These are phyloP conservation scores for Fomitiporia mediterranea DNA, from an alignment of 1,284 basidiomycete genomes.

Conservation along the genomic window DNA sequence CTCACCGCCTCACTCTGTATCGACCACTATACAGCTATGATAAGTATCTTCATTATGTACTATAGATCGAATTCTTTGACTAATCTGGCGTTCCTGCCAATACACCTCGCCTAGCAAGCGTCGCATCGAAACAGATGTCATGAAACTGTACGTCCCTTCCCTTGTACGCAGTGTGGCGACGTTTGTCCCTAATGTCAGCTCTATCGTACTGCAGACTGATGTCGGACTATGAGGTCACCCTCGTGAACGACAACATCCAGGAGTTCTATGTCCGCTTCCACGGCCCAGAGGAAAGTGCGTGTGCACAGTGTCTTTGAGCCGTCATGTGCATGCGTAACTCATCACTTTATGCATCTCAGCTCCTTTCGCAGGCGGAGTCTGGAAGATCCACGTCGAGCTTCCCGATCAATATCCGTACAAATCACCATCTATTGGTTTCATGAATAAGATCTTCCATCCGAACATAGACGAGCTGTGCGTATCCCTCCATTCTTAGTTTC, in stretches of 20 bases:
- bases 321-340: background rate
- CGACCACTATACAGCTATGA: background rate
- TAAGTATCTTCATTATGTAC: constrained; percentile 3
- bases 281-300: constrained; percentile 90
- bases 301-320: constrained; percentile 1
- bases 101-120: constrained; percentile 73
- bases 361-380: constrained; percentile 92
- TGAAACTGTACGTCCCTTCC: constrained; percentile 79
- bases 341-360: constrained; percentile 45
- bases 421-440: constrained; percentile 97
- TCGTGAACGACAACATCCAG: constrained; percentile 98
- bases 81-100: constrained; percentile 22
- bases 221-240: constrained; percentile 95
- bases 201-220: constrained; percentile 59
- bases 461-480: constrained; percentile 94
- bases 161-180: background rate
- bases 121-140: constrained; percentile 97
- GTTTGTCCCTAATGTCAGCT: constrained; percentile 2
- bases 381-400: constrained; percentile 99
- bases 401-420: constrained; percentile 99
- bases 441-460: constrained; percentile 99
- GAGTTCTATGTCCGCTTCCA: constrained; percentile 98
- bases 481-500: background rate
- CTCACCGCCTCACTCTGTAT: background rate
- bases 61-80: background rate